phyloP scores from a whole-genome alignment of 2,329 filamentous ascomycete genomes.

The Phoma sp. region DNA sequence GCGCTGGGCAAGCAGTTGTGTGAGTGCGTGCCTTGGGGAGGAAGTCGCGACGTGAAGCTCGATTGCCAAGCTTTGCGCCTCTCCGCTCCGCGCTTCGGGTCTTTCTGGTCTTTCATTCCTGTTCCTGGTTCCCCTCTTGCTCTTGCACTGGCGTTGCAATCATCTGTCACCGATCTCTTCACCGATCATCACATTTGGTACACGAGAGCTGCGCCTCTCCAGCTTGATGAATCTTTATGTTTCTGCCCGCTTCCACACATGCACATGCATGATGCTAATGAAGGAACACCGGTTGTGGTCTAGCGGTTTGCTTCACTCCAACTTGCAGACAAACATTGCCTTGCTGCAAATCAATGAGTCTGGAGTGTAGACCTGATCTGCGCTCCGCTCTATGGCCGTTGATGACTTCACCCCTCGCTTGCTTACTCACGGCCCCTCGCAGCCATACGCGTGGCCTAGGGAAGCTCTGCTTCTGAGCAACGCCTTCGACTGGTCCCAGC shows the following conservation, averaged over 20 bases:
- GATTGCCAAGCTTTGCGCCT: slow-evolving; percentile 25
- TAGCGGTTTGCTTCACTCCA: slow-evolving; percentile 32
- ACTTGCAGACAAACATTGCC: slow-evolving; percentile 17
- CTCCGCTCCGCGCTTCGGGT: slow-evolving; percentile 10
- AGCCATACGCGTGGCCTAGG: slow-evolving; percentile 16
- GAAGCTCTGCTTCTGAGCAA: slow-evolving; percentile 11
- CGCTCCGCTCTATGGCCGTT: slow-evolving; percentile 1
- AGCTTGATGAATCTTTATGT: not conserved
- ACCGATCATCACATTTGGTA: slow-evolving; percentile 16
- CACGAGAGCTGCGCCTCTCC: slow-evolving; percentile 18
- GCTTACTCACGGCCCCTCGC: slow-evolving; percentile 10
- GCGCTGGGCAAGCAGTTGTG: not conserved
- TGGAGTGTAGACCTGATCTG: not conserved
- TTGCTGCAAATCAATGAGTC: slow-evolving; percentile 2
- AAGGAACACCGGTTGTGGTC: slow-evolving; percentile 9
- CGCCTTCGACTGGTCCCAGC: slow-evolving; percentile 19
- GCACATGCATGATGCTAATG: slow-evolving; percentile 6
- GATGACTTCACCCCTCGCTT: slow-evolving; percentile 13
- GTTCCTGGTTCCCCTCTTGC: too few relatives aligned
- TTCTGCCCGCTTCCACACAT: slow-evolving; percentile 1
- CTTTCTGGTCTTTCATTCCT: not conserved
- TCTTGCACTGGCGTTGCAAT: not conserved
- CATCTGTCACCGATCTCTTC: slow-evolving; percentile 1
- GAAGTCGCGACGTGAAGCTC: slow-evolving; percentile 30
- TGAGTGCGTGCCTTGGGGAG: slow-evolving; percentile 2